These are phyloP conservation scores for Triadica sebifera DNA, from an alignment of 345 rosid species.

Conservation along the genomic window DNA sequence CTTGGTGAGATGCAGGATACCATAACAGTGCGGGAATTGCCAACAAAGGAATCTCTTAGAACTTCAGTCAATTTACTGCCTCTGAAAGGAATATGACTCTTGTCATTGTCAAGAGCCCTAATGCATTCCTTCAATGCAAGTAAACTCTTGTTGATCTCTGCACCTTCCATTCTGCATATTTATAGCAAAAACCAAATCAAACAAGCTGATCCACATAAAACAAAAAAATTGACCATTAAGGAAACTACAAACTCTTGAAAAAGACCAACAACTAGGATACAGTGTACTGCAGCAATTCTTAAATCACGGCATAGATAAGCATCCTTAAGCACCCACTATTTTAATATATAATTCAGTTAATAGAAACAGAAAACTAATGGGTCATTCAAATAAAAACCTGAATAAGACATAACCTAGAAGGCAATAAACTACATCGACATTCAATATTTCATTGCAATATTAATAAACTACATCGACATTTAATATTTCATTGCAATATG, in stretches of 20 bases:
- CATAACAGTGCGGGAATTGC: conserved; percentile 98
- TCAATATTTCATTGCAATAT: not conserved
- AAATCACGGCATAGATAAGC: too few species aligned
- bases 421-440: not conserved
- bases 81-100: conserved; percentile 97
- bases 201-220: conserved; percentile 1
- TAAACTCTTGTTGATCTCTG: conserved; percentile 96
- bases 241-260: too few species aligned
- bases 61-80: conserved; percentile 98
- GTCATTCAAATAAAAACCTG: not conserved
- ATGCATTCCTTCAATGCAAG: conserved; percentile 97
- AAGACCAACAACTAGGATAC: too few species aligned
- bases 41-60: conserved; percentile 94
- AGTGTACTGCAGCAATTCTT: too few species aligned
- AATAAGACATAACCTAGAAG: not conserved
- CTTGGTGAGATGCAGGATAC: conserved; percentile 97
- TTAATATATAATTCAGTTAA: not conserved
- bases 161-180: conserved; percentile 92
- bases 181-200: conserved; percentile 22
- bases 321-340: not conserved
- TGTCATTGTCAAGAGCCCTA: conserved; percentile 98
- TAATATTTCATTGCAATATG: not conserved
- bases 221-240: not conserved
- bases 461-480: not conserved
- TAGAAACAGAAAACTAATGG: not conserved